Conservation (phyloP, 2,329 filamentous ascomycete genomes). For the Sporothrix mexicana region DNA sequence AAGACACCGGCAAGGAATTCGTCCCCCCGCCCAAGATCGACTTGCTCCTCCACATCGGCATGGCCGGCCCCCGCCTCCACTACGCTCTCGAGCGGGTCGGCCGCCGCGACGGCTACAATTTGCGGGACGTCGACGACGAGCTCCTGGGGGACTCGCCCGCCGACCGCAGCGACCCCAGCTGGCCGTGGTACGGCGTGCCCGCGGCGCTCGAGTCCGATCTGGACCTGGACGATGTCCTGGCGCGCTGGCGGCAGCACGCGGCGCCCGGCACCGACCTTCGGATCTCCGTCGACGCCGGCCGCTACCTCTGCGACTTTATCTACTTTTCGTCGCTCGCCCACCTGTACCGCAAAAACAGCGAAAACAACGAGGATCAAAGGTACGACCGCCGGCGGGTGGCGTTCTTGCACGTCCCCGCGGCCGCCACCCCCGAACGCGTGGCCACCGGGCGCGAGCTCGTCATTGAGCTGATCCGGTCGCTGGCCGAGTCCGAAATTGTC, state of each 20-base stretch:
- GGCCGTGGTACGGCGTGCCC: slow-evolving; percentile 62
- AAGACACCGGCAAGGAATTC: slow-evolving; percentile 37
- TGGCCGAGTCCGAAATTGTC: slow-evolving; percentile 58
- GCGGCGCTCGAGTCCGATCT: slow-evolving; percentile 62
- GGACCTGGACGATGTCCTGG: slow-evolving; percentile 62
- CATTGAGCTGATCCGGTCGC: slow-evolving; percentile 60
- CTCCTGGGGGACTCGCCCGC: slow-evolving; percentile 57
- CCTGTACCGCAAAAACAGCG: slow-evolving; percentile 53
- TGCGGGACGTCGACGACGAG: slow-evolving; percentile 72
- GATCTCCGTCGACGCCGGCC: slow-evolving; percentile 72
- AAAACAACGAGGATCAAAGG: background rate
- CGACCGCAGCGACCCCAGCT: slow-evolving; percentile 49
- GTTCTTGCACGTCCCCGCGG: slow-evolving; percentile 75
- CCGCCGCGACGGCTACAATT: slow-evolving; percentile 73
- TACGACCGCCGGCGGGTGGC: slow-evolving; percentile 56
- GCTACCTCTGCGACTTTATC: slow-evolving; percentile 79
- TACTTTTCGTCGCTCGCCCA: slow-evolving; percentile 72
- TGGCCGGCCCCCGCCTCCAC: slow-evolving; percentile 67
- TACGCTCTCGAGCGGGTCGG: slow-evolving; percentile 75
- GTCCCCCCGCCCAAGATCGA: slow-evolving; percentile 55
- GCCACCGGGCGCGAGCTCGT: slow-evolving; percentile 58
- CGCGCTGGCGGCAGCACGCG: slow-evolving; percentile 57
- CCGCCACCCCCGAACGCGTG: slow-evolving; percentile 57
- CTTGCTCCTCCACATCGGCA: slow-evolving; percentile 77
- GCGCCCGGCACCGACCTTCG: slow-evolving; percentile 55